phyloP scores from a whole-genome alignment of 2,329 filamentous ascomycete species.

The Talaromyces rugulosus region DNA sequence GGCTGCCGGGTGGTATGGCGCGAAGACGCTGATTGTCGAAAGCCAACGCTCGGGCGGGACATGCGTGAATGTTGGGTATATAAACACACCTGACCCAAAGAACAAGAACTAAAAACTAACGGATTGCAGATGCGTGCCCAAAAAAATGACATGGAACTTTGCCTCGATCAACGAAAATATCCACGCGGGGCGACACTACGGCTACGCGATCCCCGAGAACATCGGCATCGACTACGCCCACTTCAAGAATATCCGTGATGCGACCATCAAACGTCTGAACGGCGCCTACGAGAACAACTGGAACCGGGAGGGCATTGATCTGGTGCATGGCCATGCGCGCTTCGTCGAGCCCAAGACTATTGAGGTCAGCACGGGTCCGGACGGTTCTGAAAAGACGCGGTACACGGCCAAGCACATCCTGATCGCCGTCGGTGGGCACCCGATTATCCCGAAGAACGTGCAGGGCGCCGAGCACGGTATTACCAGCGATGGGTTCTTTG shows the following conservation, averaged over 20 bases:
- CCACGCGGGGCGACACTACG: slow-evolving; percentile 43
- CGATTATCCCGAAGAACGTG: slow-evolving; percentile 36
- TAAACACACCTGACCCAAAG: too few relatives aligned
- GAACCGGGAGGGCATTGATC: slow-evolving; percentile 47
- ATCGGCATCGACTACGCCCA: slow-evolving; percentile 41
- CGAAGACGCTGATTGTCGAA: slow-evolving; percentile 49
- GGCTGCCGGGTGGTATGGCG: slow-evolving; percentile 50
- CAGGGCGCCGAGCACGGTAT: slow-evolving; percentile 48
- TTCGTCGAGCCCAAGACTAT: slow-evolving; percentile 44
- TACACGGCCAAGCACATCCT: slow-evolving; percentile 46
- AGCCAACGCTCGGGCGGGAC: slow-evolving; percentile 46
- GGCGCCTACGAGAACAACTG: slow-evolving; percentile 49
- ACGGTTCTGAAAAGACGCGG: slow-evolving; percentile 34
- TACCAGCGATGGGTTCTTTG: slow-evolving; percentile 50
- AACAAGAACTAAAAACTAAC: background rate
- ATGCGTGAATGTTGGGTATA: slow-evolving; percentile 53
- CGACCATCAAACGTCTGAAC: slow-evolving; percentile 43
- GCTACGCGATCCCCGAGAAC: slow-evolving; percentile 43
- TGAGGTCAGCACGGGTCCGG: slow-evolving; percentile 38
- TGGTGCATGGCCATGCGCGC: slow-evolving; percentile 45
- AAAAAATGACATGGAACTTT: slow-evolving; percentile 53
- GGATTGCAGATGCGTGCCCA: slow-evolving; percentile 44
- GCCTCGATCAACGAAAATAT: slow-evolving; percentile 47
- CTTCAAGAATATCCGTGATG: slow-evolving; percentile 48
- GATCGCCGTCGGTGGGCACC: slow-evolving; percentile 47